Evolutionary conservation across 75 land plant genomes (phyloP).

Genomic region (Isoetes taiwanensis): DNA sequence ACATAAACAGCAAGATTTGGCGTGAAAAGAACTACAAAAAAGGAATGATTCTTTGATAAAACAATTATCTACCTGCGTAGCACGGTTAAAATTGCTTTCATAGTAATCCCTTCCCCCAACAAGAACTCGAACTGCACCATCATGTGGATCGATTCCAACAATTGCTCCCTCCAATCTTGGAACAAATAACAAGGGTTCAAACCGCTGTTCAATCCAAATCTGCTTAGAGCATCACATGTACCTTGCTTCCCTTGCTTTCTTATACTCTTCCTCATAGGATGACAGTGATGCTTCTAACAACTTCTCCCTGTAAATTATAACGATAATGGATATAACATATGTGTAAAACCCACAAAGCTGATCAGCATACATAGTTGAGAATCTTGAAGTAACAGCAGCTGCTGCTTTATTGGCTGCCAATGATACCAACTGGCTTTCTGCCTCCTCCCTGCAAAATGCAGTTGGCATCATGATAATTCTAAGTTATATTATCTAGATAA

Average conservation of each 20-base stretch:
- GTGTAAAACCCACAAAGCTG: no score
- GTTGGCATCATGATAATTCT: no score
- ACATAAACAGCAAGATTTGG: background rate
- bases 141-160: slow-evolving; percentile 27
- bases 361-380: no score
- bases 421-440: slow-evolving; percentile 2
- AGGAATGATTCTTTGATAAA: background rate
- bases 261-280: slow-evolving; percentile 19
- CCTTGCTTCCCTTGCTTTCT: slow-evolving; percentile 28
- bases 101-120: slow-evolving; percentile 39
- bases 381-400: slow-evolving; percentile 9
- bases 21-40: background rate
- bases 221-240: background rate
- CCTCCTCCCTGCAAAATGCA: slow-evolving; percentile 6
- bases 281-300: slow-evolving; percentile 14
- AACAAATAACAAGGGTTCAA: background rate
- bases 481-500: no score
- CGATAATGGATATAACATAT: slow-evolving; percentile 5
- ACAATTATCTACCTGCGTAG: slow-evolving; percentile 20
- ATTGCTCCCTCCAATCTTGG: slow-evolving; percentile 30
- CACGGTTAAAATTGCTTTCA: slow-evolving; percentile 31
- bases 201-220: background rate
- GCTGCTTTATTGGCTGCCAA: slow-evolving; percentile 16
- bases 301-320: slow-evolving; percentile 21
- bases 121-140: slow-evolving; percentile 33